Evolutionary conservation across 2,329 filamentous ascomycete species (phyloP).

Genomic region (Botrytis paeoniae): DNA sequence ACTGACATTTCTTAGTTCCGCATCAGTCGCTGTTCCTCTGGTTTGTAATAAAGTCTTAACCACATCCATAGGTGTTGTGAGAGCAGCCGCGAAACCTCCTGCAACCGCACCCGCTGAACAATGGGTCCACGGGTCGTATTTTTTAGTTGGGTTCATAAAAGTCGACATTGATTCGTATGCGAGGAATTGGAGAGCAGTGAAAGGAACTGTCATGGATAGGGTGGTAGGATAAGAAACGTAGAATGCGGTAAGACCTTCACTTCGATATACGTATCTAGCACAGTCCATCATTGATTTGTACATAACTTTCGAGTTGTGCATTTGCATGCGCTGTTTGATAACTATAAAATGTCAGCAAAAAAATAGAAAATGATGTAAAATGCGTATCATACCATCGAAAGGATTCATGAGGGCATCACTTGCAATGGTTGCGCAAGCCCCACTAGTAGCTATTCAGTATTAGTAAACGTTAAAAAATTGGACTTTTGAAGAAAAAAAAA

Average conservation of each 20-base stretch:
- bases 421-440: conserved; percentile 91
- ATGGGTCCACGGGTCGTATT: conserved; percentile 91
- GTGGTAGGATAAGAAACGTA: conserved; percentile 99
- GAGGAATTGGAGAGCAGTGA: conserved; percentile 94
- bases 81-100: conserved; percentile 85
- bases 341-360: conserved; percentile 52
- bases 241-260: conserved; percentile 86
- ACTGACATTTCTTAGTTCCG: conserved; percentile 53
- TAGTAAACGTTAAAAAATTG: conserved; percentile 33
- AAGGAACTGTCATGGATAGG: conserved; percentile 96
- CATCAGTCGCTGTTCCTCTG: conserved; percentile 75
- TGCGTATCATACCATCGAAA: conserved; percentile 73
- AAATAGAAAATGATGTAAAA: neutral
- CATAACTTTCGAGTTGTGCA: conserved; percentile 83
- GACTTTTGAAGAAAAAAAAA: conserved; percentile 24
- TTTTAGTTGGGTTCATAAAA: conserved; percentile 78
- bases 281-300: conserved; percentile 87
- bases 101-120: conserved; percentile 89
- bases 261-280: conserved; percentile 80
- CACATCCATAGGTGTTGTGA: conserved; percentile 95
- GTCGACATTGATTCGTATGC: conserved; percentile 97
- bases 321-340: conserved; percentile 99
- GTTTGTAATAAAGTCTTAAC: conserved; percentile 98
- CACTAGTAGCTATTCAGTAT: conserved; percentile 70
- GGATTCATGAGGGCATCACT: conserved; percentile 99